Percentiles rank a stretch among this genome's conserved stretches.
These are phyloP conservation scores for Beauveria caledonica DNA, from an alignment of 2,329 filamentous ascomycete species.

Conservation along the genomic window DNA sequence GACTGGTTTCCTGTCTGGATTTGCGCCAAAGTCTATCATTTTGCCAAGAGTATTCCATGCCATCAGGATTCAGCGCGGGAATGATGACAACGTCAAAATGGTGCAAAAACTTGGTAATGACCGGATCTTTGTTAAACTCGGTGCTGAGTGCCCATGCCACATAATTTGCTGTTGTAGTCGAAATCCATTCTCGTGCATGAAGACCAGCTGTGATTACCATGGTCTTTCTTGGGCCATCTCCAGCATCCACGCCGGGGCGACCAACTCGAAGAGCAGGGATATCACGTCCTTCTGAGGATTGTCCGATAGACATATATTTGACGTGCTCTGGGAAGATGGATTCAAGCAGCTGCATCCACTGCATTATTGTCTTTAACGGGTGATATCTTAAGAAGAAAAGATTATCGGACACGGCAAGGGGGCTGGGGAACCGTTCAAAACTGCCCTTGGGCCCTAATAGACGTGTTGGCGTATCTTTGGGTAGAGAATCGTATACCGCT, in stretches of 20 bases:
- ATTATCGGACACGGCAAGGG: conserved; percentile 45
- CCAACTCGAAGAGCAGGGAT: conserved; percentile 78
- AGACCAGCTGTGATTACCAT: conserved; percentile 75
- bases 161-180: conserved; percentile 83
- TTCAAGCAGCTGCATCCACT: conserved; percentile 84
- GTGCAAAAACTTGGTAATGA: conserved; percentile 70
- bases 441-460: conserved; percentile 19
- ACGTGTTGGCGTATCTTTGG: conserved; percentile 16
- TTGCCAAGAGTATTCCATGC: conserved; percentile 90
- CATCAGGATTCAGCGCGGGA: conserved; percentile 86
- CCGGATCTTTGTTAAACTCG: conserved; percentile 62
- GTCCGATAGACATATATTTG: conserved; percentile 65
- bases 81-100: conserved; percentile 84
- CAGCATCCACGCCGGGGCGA: conserved; percentile 36
- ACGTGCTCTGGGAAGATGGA: conserved; percentile 85
- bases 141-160: conserved; percentile 83
- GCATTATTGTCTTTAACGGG: conserved; percentile 69
- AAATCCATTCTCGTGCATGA: conserved; percentile 97
- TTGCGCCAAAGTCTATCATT: conserved; percentile 92
- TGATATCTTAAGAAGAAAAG: conserved; percentile 93
- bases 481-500: conserved; percentile 54
- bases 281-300: conserved; percentile 78
- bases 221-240: conserved; percentile 54
- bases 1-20: conserved; percentile 73
- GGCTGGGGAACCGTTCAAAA: conserved; percentile 22